phyloP scores from a whole-genome alignment of 768 basidiomycete genomes.

The Boletales sp. region DNA sequence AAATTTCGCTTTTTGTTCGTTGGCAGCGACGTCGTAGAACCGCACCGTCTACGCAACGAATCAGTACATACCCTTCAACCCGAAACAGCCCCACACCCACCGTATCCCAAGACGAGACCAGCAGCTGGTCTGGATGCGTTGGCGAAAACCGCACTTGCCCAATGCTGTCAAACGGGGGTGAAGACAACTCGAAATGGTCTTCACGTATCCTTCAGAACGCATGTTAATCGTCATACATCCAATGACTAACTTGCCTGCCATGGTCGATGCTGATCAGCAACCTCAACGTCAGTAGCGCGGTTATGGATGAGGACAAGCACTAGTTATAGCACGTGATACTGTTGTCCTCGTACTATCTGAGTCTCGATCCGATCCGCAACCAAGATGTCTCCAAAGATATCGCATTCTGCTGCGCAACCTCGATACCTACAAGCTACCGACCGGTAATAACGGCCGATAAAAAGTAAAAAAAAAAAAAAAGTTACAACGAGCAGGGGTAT shows the following conservation, averaged over 20 bases:
- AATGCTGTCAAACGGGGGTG: slow-evolving; percentile 83
- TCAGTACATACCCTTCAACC: no score
- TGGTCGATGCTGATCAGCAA: background rate
- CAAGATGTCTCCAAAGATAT: slow-evolving; percentile 30
- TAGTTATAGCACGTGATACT: no score
- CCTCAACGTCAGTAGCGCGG: no score
- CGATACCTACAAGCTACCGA: slow-evolving; percentile 24
- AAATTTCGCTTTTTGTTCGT: slow-evolving; percentile 74
- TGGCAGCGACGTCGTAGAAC: slow-evolving; percentile 50
- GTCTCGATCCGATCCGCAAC: no score
- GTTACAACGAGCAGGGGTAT: slow-evolving; percentile 34
- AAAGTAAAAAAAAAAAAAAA: background rate
- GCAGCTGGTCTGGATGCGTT: slow-evolving; percentile 67
- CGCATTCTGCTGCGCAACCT: slow-evolving; percentile 34
- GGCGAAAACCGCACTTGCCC: slow-evolving; percentile 81
- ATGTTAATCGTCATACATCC: background rate
- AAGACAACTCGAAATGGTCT: slow-evolving; percentile 46
- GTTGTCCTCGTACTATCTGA: no score
- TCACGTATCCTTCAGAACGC: background rate
- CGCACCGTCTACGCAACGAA: slow-evolving; percentile 50
- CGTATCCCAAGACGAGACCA: slow-evolving; percentile 92
- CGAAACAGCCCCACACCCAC: slow-evolving; percentile 29
- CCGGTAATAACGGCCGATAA: slow-evolving; percentile 16
- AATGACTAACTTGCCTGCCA: background rate
- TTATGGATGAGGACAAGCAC: no score